A percentile compares a stretch with the other conserved stretches of the same genome.
Conservation (phyloP, 306 rosid species). For the Cucumis cinereus region DNA sequence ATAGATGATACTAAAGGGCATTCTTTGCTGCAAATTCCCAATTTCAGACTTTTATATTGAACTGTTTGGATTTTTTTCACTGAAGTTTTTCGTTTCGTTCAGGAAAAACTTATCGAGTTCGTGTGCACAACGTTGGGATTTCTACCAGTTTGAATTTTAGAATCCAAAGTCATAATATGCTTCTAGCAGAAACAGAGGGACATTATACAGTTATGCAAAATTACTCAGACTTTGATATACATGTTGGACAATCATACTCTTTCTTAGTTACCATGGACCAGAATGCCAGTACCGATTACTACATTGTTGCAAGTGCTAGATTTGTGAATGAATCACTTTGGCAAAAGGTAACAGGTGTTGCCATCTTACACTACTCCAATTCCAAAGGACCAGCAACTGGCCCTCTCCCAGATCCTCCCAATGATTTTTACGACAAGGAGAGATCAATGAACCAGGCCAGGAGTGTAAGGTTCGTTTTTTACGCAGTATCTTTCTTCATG, state of each 20-base stretch:
- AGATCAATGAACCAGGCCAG: slow-evolving; percentile 69
- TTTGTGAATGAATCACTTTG: slow-evolving; percentile 80
- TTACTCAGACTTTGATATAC: slow-evolving; percentile 59
- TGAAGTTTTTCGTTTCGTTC: slow-evolving; percentile 14
- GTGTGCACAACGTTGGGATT: slow-evolving; percentile 76
- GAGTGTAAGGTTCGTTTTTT: slow-evolving; percentile 54
- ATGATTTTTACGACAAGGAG: slow-evolving; percentile 44
- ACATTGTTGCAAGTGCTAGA: slow-evolving; percentile 84
- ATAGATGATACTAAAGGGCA: background rate
- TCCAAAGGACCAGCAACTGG: slow-evolving; percentile 72
- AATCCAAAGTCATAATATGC: slow-evolving; percentile 62
- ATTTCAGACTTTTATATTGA: background rate
- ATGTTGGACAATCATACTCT: slow-evolving; percentile 80
- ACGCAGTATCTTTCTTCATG: background rate
- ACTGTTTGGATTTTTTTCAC: background rate
- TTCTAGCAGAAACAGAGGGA: slow-evolving; percentile 76
- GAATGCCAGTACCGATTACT: slow-evolving; percentile 85
- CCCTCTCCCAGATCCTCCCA: slow-evolving; percentile 71
- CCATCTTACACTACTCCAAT: slow-evolving; percentile 59
- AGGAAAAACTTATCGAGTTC: slow-evolving; percentile 79
- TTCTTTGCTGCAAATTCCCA: background rate
- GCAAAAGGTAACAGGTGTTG: slow-evolving; percentile 85
- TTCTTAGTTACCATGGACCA: slow-evolving; percentile 72
- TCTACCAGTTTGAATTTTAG: slow-evolving; percentile 80
- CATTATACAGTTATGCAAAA: slow-evolving; percentile 52